phyloP scores from a whole-genome alignment of 306 rosid species.

The Psophocarpus tetragonolobus region DNA sequence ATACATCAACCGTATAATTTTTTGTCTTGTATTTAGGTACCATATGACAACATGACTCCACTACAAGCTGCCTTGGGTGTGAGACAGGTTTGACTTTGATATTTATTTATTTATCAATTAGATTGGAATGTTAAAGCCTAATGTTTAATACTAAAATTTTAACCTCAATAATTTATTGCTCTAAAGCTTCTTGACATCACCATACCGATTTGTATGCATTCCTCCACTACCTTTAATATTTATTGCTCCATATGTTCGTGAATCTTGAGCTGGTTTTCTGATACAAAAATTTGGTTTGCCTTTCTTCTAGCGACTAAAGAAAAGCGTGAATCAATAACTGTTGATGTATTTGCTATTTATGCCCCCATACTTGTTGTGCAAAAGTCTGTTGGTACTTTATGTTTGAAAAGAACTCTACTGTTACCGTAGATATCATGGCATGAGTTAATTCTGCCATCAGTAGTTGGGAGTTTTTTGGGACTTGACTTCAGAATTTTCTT shows the following conservation, averaged over 20 bases:
- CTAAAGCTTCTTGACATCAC: slow-evolving; percentile 7
- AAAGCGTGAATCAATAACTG: neutral
- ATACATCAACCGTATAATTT: neutral
- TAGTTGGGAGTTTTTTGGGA: neutral
- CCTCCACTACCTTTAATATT: neutral
- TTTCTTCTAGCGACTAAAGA: neutral
- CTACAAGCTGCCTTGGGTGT: slow-evolving; percentile 99
- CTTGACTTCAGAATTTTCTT: neutral
- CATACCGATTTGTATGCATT: neutral
- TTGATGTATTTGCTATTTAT: slow-evolving; percentile 13
- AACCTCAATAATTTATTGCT: neutral
- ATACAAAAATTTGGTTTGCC: neutral
- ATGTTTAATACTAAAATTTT: slow-evolving; percentile 9
- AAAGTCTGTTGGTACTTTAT: neutral
- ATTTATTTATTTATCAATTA: slow-evolving; percentile 10
- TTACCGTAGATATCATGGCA: neutral
- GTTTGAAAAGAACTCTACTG: neutral
- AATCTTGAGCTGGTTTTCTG: neutral
- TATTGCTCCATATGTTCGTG: slow-evolving; percentile 3
- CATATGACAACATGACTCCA: slow-evolving; percentile 98
- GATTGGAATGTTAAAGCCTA: neutral
- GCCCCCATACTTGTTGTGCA: neutral
- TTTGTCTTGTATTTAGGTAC: slow-evolving; percentile 60
- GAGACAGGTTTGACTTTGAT: slow-evolving; percentile 90
- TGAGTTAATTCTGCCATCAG: neutral